phyloP scores from a whole-genome alignment of 176 grass and related monocot species.

The Aegilops bicornis region DNA sequence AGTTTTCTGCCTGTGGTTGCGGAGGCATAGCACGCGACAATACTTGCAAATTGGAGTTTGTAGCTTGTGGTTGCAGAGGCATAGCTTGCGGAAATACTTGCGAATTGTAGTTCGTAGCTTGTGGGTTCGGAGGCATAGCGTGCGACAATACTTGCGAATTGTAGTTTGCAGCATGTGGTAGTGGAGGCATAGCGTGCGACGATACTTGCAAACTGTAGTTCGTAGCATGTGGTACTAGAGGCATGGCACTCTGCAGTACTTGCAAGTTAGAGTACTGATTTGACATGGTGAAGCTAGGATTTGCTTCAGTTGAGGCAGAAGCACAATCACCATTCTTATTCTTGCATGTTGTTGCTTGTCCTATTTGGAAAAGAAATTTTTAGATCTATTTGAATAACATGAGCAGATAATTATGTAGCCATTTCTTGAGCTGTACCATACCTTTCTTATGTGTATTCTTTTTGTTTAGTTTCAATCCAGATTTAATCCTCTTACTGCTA shows the following conservation, averaged over 20 bases:
- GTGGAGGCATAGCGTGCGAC: too few species aligned
- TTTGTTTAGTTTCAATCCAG: not conserved
- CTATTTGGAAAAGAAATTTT: not conserved
- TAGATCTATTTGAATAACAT: not conserved
- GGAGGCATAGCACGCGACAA: not conserved
- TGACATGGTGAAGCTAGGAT: not conserved
- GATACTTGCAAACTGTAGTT: too few species aligned
- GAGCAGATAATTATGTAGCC: too few species aligned
- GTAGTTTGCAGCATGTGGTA: too few species aligned
- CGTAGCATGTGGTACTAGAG: too few species aligned
- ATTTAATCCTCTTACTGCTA: not conserved
- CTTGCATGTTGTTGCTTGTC: not conserved
- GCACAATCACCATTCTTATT: not conserved
- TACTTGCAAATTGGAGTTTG: not conserved
- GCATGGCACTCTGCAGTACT: too few species aligned
- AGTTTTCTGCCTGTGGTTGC: not conserved
- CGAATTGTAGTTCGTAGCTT: not conserved
- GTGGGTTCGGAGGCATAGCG: too few species aligned
- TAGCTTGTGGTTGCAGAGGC: not conserved
- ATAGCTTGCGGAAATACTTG: not conserved
- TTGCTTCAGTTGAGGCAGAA: not conserved
- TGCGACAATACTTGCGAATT: not conserved
- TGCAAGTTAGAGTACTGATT: too few species aligned
- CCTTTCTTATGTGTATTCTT: not conserved
- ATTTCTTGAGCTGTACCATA: not conserved